Evolutionary conservation across 2,329 filamentous ascomycete species (phyloP).

Genomic region (Alternaria ethzedia): DNA sequence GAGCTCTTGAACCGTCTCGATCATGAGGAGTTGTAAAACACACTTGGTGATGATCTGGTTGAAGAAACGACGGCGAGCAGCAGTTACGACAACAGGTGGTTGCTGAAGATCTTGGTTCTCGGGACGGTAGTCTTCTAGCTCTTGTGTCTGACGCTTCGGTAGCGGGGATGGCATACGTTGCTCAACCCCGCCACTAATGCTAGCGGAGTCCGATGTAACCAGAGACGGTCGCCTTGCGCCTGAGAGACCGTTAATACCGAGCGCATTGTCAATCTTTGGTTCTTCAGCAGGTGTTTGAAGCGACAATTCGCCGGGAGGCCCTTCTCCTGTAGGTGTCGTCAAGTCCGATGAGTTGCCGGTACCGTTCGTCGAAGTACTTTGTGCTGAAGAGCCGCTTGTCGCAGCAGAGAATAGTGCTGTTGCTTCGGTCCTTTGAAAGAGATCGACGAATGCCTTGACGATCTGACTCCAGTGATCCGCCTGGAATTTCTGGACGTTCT

Average conservation of each 20-base stretch:
- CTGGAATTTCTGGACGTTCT: conserved; percentile 93
- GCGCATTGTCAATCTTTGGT: conserved; percentile 46
- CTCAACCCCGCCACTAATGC: conserved; percentile 21
- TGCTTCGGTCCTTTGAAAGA: conserved; percentile 93
- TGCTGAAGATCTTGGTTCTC: conserved; percentile 71
- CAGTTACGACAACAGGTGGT: conserved; percentile 89
- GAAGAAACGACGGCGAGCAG: conserved; percentile 92
- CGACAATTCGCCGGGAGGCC: conserved; percentile 41
- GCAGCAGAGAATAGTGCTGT: conserved; percentile 93
- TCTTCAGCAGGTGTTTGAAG: conserved; percentile 42
- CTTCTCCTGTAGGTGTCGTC: conserved; percentile 52
- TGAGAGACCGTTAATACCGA: conserved; percentile 53
- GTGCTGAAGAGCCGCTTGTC: conserved; percentile 53
- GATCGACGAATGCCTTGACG: conserved; percentile 91
- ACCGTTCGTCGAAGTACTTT: conserved; percentile 59
- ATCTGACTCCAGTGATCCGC: conserved; percentile 91
- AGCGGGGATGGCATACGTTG: conserved; percentile 42
- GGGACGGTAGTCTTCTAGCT: conserved; percentile 87
- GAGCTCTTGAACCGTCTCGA: conserved; percentile 97
- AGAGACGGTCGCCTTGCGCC: conserved; percentile 37
- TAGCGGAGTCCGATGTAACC: conserved; percentile 37
- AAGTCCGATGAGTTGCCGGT: conserved; percentile 41
- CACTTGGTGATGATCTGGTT: conserved; percentile 99
- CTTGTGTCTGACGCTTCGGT: conserved; percentile 47
- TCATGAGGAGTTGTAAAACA: conserved; percentile 97